Conservation (phyloP, 176 grass and related monocot species). For the Rhynchospora tenuis region DNA sequence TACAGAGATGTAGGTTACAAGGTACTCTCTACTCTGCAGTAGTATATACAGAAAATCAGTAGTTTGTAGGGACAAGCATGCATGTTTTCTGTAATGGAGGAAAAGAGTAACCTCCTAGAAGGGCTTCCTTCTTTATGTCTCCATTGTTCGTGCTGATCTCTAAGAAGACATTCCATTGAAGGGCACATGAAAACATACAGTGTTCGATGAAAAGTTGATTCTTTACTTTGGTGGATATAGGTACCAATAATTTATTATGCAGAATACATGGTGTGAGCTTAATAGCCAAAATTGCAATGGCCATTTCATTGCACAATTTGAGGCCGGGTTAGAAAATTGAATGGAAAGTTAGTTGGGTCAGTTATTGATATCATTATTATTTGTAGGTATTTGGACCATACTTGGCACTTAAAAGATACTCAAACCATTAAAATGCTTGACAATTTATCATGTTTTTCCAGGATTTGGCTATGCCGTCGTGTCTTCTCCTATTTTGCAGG, state of each 20-base stretch:
- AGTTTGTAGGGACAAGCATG: background rate
- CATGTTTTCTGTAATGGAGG: background rate
- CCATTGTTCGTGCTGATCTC: slow-evolving; percentile 90
- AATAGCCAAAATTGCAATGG: background rate
- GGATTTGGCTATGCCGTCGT: no score
- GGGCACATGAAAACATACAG: slow-evolving; percentile 84
- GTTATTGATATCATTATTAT: no score
- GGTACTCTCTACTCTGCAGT: background rate
- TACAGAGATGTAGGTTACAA: background rate
- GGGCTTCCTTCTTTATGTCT: slow-evolving; percentile 45
- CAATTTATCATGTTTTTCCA: no score
- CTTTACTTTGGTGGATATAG: slow-evolving; percentile 7
- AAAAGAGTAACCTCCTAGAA: slow-evolving; percentile 48
- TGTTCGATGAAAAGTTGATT: slow-evolving; percentile 66
- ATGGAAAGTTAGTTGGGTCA: no score
- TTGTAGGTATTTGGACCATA: no score
- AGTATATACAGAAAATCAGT: background rate
- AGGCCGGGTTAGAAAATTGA: background rate
- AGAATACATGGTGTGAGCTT: background rate
- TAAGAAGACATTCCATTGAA: slow-evolving; percentile 68
- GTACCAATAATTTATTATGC: background rate
- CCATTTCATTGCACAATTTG: background rate
- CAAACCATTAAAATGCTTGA: no score
- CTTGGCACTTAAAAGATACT: no score
- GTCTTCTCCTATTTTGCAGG: no score